phyloP scores from a whole-genome alignment of 2,329 filamentous ascomycete genomes.

The Neonectria neomacrospora region DNA sequence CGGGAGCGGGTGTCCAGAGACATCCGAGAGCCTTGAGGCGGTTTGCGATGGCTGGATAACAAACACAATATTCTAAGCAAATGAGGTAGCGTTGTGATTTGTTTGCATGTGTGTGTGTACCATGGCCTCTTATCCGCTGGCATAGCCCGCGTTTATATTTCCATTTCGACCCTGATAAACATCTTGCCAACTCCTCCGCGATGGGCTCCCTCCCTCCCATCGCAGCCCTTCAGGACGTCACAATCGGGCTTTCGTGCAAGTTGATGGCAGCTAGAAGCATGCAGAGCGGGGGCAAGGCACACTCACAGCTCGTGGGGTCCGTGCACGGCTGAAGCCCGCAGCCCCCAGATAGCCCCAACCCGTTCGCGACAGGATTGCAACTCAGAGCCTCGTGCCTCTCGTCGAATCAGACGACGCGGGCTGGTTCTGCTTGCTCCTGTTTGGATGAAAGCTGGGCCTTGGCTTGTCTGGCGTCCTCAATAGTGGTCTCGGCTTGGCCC shows the following conservation, averaged over 20 bases:
- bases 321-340: background rate
- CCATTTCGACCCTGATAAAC: background rate
- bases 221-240: background rate
- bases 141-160: background rate
- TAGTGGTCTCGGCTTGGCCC: conserved; percentile 1
- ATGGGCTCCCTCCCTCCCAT: conserved; percentile 7
- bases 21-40: background rate
- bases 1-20: conserved; percentile 1
- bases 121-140: background rate
- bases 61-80: background rate
- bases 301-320: background rate
- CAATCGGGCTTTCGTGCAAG: background rate
- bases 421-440: background rate
- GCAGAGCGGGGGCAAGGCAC: conserved; percentile 1
- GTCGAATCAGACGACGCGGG: conserved; percentile 11
- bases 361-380: background rate
- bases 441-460: background rate
- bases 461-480: conserved; percentile 11
- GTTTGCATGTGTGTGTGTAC: background rate
- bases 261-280: background rate
- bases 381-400: conserved; percentile 3
- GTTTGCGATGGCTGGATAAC: background rate
- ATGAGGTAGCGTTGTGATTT: background rate
- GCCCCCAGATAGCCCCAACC: conserved; percentile 9
- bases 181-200: background rate